These are phyloP conservation scores for Trypethelium eluteriae DNA, from an alignment of 495 filamentous ascomycete genomes.

Conservation along the genomic window DNA sequence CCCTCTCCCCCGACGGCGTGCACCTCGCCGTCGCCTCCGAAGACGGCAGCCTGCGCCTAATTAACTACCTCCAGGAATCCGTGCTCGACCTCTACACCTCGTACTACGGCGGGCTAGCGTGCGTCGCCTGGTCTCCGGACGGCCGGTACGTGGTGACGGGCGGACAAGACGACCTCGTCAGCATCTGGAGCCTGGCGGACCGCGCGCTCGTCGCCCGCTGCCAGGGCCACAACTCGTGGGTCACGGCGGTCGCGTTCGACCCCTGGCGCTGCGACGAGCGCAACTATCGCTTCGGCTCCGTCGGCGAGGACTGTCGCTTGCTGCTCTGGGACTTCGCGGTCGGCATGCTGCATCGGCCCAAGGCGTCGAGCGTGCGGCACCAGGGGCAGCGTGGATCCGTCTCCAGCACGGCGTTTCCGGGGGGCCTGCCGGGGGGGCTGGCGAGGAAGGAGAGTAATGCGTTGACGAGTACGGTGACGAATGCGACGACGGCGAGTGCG, in stretches of 20 bases:
- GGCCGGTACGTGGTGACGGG: constrained; percentile 93
- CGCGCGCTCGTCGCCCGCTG: constrained; percentile 80
- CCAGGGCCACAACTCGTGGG: constrained; percentile 92
- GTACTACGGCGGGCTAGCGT: constrained; percentile 88
- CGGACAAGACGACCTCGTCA: constrained; percentile 89
- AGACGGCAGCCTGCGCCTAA: constrained; percentile 79
- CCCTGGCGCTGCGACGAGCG: constrained; percentile 92
- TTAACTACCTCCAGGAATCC: constrained; percentile 85
- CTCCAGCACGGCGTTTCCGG: constrained; percentile 28
- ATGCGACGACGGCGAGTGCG: constrained; percentile 32
- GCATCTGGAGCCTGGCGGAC: constrained; percentile 86
- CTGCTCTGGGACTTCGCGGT: constrained; percentile 97
- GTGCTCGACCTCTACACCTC: constrained; percentile 76
- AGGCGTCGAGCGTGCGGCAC: constrained; percentile 49
- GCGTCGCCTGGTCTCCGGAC: constrained; percentile 95
- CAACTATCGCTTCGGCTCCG: constrained; percentile 91
- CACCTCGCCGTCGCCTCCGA: constrained; percentile 90
- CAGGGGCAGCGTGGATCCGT: constrained; percentile 50
- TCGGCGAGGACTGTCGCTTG: constrained; percentile 85
- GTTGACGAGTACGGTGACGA: constrained; percentile 32
- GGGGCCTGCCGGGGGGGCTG: not conserved
- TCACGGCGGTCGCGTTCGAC: constrained; percentile 86
- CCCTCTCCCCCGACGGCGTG: constrained; percentile 76
- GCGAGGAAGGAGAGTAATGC: constrained; percentile 26
- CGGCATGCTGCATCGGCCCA: constrained; percentile 87